Conservation (phyloP, 1,284 basidiomycete species). For the Chiua sp. region DNA sequence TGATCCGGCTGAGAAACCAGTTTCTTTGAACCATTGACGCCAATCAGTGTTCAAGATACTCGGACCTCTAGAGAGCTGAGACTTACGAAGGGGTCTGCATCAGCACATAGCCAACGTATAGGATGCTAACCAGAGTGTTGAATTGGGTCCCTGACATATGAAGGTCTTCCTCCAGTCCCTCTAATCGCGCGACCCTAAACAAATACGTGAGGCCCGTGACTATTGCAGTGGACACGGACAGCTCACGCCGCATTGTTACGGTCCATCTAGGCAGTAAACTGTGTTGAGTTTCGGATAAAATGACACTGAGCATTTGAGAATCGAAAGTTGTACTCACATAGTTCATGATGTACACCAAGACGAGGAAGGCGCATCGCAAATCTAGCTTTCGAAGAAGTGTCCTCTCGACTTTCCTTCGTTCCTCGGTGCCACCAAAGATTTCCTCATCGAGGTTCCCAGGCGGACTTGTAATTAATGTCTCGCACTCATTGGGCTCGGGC, state of each 20-base stretch:
- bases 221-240: not conserved
- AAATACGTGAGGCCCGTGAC: not conserved
- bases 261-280: slow-evolving; percentile 55
- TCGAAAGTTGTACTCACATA: slow-evolving; percentile 42
- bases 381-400: slow-evolving; percentile 43
- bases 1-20: slow-evolving; percentile 74
- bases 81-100: slow-evolving; percentile 61
- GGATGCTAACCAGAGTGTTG: slow-evolving; percentile 71
- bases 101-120: slow-evolving; percentile 73
- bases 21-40: slow-evolving; percentile 49
- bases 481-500: too few relatives aligned
- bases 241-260: slow-evolving; percentile 69
- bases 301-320: too few relatives aligned
- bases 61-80: not conserved
- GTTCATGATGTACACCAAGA: slow-evolving; percentile 63
- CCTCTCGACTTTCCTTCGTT: slow-evolving; percentile 16
- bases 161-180: slow-evolving; percentile 37
- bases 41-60: not conserved
- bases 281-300: too few relatives aligned
- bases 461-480: too few relatives aligned
- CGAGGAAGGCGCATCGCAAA: slow-evolving; percentile 52
- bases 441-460: too few relatives aligned
- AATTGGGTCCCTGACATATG: slow-evolving; percentile 57
- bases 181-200: slow-evolving; percentile 33
- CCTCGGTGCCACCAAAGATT: not conserved